Percentiles rank a stretch among this genome's conserved stretches.
These are phyloP conservation scores for Selaginella moellendorffii DNA, from an alignment of 75 land plant species.

Conservation along the genomic window DNA sequence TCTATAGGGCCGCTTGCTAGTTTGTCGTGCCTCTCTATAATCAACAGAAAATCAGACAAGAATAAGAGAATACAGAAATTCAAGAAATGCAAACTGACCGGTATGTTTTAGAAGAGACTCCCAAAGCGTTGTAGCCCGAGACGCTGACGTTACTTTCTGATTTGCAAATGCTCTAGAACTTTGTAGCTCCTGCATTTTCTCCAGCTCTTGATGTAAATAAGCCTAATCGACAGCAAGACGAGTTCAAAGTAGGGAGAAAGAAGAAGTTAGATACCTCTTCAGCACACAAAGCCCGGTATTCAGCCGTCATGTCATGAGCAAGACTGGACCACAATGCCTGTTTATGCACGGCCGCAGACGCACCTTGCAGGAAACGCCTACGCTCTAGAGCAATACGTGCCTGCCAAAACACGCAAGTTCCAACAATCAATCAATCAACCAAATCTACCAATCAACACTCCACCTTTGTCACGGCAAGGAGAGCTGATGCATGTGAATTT, in stretches of 20 bases:
- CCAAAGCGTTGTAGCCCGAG: slow-evolving; percentile 83
- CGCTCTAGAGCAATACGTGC: slow-evolving; percentile 95
- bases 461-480: slow-evolving; percentile 96
- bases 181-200: slow-evolving; percentile 69
- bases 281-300: slow-evolving; percentile 94
- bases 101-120: slow-evolving; percentile 71
- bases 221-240: slow-evolving; percentile 35
- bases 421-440: neutral
- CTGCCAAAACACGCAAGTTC: no score
- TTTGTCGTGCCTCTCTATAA: slow-evolving; percentile 86
- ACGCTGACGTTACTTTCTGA: slow-evolving; percentile 43
- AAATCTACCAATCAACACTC: neutral
- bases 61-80: neutral
- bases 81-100: slow-evolving; percentile 25
- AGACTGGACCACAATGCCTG: slow-evolving; percentile 86
- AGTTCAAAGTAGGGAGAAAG: neutral
- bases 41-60: neutral
- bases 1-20: slow-evolving; percentile 98
- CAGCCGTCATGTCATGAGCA: slow-evolving; percentile 99
- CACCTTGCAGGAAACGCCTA: slow-evolving; percentile 64
- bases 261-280: slow-evolving; percentile 58
- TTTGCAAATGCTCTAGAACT: slow-evolving; percentile 54
- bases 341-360: slow-evolving; percentile 67
- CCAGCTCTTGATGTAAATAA: slow-evolving; percentile 93
- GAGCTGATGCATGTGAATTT: slow-evolving; percentile 64